Conservation (phyloP, 1,284 basidiomycete species). For the Caloboletus firmus region DNA sequence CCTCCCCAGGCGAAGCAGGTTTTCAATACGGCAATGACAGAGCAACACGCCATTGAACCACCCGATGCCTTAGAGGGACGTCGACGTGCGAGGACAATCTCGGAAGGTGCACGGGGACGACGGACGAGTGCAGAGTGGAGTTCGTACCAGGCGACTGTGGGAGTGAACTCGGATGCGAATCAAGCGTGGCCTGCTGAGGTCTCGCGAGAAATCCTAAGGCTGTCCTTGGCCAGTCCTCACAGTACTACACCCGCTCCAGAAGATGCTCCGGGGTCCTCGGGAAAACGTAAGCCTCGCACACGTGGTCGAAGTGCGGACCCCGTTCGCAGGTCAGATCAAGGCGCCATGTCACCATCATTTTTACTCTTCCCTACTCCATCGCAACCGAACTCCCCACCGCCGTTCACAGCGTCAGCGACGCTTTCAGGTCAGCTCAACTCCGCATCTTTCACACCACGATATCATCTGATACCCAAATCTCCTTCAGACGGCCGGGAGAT, state of each 20-base stretch:
- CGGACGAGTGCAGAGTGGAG: constrained; percentile 46
- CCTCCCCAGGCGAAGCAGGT: constrained; percentile 8
- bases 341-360: constrained; percentile 28
- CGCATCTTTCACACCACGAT: not conserved
- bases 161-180: constrained; percentile 33
- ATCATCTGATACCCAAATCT: not conserved
- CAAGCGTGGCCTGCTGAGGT: constrained; percentile 46
- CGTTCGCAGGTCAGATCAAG: constrained; percentile 18
- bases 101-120: constrained; percentile 20
- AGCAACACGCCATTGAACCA: constrained; percentile 5
- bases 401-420: constrained; percentile 28
- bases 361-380: constrained; percentile 35
- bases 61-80: not conserved
- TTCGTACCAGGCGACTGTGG: constrained; percentile 38
- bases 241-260: constrained; percentile 1
- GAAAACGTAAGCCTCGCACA: constrained; percentile 10
- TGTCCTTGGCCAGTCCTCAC: constrained; percentile 32
- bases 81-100: constrained; percentile 28
- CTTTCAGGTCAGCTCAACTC: constrained; percentile 20
- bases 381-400: constrained; percentile 21
- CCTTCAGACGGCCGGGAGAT: constrained; percentile 18
- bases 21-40: constrained; percentile 7
- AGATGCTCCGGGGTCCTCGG: constrained; percentile 28
- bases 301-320: constrained; percentile 26
- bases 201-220: constrained; percentile 43